Evolutionary conservation across 352 stramenopile genomes (phyloP), one percentile per base, ranked within the genome.

Genomic region (Phytophthora litchii): DNA sequence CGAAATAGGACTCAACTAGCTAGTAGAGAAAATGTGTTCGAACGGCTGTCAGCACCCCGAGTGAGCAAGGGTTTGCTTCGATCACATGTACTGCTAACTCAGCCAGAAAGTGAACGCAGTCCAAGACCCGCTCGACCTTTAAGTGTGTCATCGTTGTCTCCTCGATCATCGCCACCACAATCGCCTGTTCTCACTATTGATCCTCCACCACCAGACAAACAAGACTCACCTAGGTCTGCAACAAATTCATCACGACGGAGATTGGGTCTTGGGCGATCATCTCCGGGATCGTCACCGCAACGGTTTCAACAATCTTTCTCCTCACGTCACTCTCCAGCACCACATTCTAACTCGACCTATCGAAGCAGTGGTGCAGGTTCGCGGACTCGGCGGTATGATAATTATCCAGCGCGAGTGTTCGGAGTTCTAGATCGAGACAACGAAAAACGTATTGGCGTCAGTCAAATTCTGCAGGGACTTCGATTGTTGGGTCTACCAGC

Each of bases 391-490:
- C 36, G 51, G 1, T 42, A 79, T 36, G 49, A 68, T n/a, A 85
- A 60, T 23, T 85, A 81, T 29, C 57, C 64, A 4, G 60, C 70
- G 1, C 66, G 59, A 29, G 79, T 91, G 1, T 91, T 91, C 50
- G 46, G 58, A 12, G 67, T 88, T 0, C 43, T 91, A 11, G 81
- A 91, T 53, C 64, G 77, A 20, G 51, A 80, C 19, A 62, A 77
- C 37, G 60, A 60, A 27, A 60, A 64, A 16, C 70, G 74, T 0
- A 80, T 91, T 14, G 77, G 73, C 0, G 76, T 88, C 7, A 65
- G 67, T 17, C 77, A 91, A 54, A 78, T 88, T 41, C 43, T 88
- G 1, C 65, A 88, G 11, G 79, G 81, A 8, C 61, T 91, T 32
- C 63, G 72, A 7, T 54, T 91, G 0, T 42, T 89, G 21, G 66